phyloP scores from a whole-genome alignment of 2,329 filamentous ascomycete species.

The Calonectria ilicicola region DNA sequence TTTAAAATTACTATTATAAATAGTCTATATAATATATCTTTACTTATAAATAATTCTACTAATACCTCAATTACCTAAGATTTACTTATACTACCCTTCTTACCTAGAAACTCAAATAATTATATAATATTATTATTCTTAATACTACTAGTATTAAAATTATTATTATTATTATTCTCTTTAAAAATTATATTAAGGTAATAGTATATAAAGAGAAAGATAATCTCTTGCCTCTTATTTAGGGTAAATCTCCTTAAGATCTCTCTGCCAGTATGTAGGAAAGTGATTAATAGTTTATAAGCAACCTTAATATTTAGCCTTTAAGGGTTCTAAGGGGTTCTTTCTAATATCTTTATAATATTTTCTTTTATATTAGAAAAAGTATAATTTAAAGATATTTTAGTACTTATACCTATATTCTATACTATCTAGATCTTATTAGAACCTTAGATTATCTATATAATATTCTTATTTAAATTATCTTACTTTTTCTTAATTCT shows the following conservation, averaged over 20 bases:
- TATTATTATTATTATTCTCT: neutral
- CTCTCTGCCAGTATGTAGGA: neutral
- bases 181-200: neutral
- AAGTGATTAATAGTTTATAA: neutral
- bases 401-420: neutral
- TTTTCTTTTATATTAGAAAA: neutral
- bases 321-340: neutral
- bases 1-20: constrained; percentile 2
- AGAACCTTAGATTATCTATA: neutral
- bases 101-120: neutral
- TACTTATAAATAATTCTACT: neutral
- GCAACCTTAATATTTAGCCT: neutral
- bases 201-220: constrained; percentile 7
- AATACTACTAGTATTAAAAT: neutral
- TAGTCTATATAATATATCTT: constrained; percentile 2
- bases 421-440: neutral
- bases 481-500: neutral
- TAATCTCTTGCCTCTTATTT: constrained; percentile 6
- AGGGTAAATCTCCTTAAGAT: neutral
- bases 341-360: neutral
- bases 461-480: neutral
- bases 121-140: neutral
- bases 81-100: neutral
- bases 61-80: constrained; percentile 10
- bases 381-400: neutral